phyloP scores from a whole-genome alignment of 1,284 basidiomycete genomes.

The Cystobasidiaceae sp. region DNA sequence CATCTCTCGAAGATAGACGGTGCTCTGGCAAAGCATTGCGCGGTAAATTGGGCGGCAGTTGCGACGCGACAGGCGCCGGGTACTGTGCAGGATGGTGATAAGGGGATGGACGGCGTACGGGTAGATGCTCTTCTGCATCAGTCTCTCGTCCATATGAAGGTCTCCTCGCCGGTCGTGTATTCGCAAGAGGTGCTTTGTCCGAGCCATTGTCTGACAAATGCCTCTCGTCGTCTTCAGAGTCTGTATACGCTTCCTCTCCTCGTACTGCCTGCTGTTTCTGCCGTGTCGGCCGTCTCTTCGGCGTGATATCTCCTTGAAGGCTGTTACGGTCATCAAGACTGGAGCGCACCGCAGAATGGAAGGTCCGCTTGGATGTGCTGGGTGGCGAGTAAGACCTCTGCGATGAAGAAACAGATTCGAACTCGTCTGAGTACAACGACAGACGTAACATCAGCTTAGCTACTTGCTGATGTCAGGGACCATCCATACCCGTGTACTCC shows the following conservation, averaged over 20 bases:
- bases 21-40: neutral
- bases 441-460: neutral
- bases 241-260: neutral
- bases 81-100: constrained; percentile 30
- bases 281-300: constrained; percentile 13
- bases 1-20: too few relatives aligned
- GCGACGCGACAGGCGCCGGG: constrained; percentile 22
- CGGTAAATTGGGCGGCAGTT: constrained; percentile 24
- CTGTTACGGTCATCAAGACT: neutral
- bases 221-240: constrained; percentile 23
- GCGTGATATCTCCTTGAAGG: constrained; percentile 2
- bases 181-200: neutral
- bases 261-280: neutral
- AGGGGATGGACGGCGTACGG: neutral
- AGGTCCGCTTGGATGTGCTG: constrained; percentile 18
- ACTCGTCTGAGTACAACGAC: neutral
- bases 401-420: constrained; percentile 18
- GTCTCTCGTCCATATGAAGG: neutral
- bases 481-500: neutral
- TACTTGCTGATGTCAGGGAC: neutral
- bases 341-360: constrained; percentile 24
- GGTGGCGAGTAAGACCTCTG: constrained; percentile 20
- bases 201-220: constrained; percentile 17
- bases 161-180: neutral
- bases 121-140: neutral